Evolutionary conservation across 2,329 filamentous ascomycete genomes (phyloP), one percentile per base, ranked within the genome.

Genomic region (Trichophyton schoenleinii): DNA sequence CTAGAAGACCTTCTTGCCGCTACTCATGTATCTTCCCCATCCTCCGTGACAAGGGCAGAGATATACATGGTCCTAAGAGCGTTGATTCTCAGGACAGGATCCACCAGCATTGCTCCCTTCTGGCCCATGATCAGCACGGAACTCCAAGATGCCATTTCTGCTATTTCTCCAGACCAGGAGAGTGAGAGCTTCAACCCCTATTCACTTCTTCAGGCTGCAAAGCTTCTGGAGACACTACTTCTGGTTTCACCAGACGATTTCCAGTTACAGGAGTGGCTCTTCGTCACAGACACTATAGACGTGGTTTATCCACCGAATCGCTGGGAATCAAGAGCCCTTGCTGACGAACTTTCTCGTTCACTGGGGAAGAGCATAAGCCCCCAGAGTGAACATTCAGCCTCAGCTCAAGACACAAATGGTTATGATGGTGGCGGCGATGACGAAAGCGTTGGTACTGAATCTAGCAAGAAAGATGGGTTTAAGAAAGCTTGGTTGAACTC

Each of bases 191-290:
- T 90, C 74, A 89, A 83, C 69, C 87, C 89, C 66, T 77, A 84
- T 1, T 85, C 88, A 1, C 78, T 96, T 15, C 77, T 99, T 2
- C 92, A 99, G 72, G 91, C 91, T 0, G 96, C 91, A 76, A 99
- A 97, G 71, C 81, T 99, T 2, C 81, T 99, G 2, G 94, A 99
- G 69, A 79, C 91, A 20, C 79, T 99, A n/a, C 82, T 97, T 13
- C 86, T 90, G 49, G 80, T 91, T 6, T 87, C 88, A 3, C 92
- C 91, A 0, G 94, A 99, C 67, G 94, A 99, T 72, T 99, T 97
- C 75, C 94, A 97, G 73, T 82, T 97, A n/a, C 87, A 95, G 69
- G 90, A 96, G 77, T 99, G 94, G 94, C 83, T 97, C 3, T 99
- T 96, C 73, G 86, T 99, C 61, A 95, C 91, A 1, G 94, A 99